phyloP scores from a whole-genome alignment of 192 early-diverging fungal species.

The Entomortierella lignicola region DNA sequence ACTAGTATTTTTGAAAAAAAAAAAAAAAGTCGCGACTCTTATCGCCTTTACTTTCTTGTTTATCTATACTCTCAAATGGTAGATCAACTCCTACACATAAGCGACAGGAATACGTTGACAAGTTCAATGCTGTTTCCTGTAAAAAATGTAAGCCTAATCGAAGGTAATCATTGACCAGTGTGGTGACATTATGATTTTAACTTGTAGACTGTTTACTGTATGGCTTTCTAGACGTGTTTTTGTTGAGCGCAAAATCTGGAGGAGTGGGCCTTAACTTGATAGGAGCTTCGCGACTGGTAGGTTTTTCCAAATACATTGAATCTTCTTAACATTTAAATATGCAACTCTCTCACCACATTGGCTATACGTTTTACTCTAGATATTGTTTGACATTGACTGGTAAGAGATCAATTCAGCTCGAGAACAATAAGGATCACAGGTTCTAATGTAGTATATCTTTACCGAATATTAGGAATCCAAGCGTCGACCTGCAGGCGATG shows the following conservation, averaged over 20 bases:
- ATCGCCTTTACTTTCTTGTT: too few relatives aligned
- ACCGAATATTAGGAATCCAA: slow-evolving; percentile 26
- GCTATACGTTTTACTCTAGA: slow-evolving; percentile 6
- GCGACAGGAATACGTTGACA: slow-evolving; percentile 23
- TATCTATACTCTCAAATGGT: neutral
- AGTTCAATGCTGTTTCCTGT: slow-evolving; percentile 59
- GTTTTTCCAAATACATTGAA: neutral
- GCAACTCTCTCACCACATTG: neutral
- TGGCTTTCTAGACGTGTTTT: slow-evolving; percentile 55
- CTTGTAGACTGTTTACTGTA: neutral
- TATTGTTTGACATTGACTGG: slow-evolving; percentile 72
- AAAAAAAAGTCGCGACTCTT: too few relatives aligned
- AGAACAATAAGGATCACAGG: neutral
- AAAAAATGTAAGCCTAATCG: slow-evolving; percentile 25
- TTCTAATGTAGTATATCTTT: neutral
- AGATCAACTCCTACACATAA: slow-evolving; percentile 19
- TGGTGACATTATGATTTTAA: neutral
- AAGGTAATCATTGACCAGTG: too few relatives aligned
- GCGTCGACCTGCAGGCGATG: slow-evolving; percentile 67
- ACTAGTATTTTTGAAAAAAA: too few relatives aligned
- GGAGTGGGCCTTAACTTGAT: slow-evolving; percentile 73
- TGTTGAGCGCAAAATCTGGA: slow-evolving; percentile 68
- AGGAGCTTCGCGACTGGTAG: slow-evolving; percentile 64
- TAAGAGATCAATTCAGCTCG: slow-evolving; percentile 23
- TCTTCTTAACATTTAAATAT: neutral